Evolutionary conservation across 2,329 filamentous ascomycete genomes (phyloP).

Genomic region (Venturia pyrina): DNA sequence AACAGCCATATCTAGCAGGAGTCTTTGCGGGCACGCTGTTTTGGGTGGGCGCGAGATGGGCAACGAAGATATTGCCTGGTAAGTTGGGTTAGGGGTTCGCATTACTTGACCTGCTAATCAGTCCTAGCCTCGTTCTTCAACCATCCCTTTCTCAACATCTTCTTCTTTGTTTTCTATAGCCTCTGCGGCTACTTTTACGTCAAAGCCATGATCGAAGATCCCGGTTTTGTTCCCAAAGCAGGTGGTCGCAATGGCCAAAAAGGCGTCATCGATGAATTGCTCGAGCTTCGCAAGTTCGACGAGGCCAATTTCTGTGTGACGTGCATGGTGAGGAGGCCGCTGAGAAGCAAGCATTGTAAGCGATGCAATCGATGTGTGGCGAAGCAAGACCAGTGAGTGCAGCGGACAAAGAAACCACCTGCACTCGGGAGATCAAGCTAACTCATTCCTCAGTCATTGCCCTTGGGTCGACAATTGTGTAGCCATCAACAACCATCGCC

Average conservation of each 20-base stretch:
- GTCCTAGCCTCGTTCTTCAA: slow-evolving; percentile 49
- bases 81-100: slow-evolving; percentile 22
- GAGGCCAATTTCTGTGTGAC: slow-evolving; percentile 87
- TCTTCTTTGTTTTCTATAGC: slow-evolving; percentile 55
- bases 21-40: slow-evolving; percentile 86
- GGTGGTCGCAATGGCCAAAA: slow-evolving; percentile 85
- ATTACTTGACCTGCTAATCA: slow-evolving; percentile 8
- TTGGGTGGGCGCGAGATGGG: slow-evolving; percentile 66
- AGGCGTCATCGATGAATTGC: slow-evolving; percentile 75
- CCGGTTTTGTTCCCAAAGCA: slow-evolving; percentile 85
- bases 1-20: slow-evolving; percentile 73
- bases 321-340: slow-evolving; percentile 87
- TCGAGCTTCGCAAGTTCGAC: slow-evolving; percentile 81
- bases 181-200: slow-evolving; percentile 80
- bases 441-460: slow-evolving; percentile 59
- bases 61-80: slow-evolving; percentile 65
- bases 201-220: slow-evolving; percentile 76
- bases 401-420: neutral
- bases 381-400: slow-evolving; percentile 85
- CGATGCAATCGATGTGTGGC: slow-evolving; percentile 86
- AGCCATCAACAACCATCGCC: slow-evolving; percentile 88
- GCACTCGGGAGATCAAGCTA: neutral
- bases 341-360: slow-evolving; percentile 93
- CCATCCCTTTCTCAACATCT: slow-evolving; percentile 66
- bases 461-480: slow-evolving; percentile 98